phyloP scores from a whole-genome alignment of 2,329 filamentous ascomycete species.

The Calcarisporium arbuscula region DNA sequence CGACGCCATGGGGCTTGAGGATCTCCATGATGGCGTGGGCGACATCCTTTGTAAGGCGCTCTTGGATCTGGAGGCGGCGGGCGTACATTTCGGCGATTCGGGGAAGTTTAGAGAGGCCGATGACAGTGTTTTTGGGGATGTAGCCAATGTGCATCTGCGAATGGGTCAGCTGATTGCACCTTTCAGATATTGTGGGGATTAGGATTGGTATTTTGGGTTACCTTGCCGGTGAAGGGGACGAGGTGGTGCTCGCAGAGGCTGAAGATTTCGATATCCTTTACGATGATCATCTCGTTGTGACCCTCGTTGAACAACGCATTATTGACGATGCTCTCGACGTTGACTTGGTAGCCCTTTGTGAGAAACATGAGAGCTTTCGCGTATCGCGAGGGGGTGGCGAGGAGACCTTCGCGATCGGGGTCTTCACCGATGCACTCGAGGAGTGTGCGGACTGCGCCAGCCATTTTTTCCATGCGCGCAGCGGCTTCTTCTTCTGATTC shows the following conservation, averaged over 20 bases:
- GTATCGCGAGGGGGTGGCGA: slow-evolving; percentile 74
- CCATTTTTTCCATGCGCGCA: slow-evolving; percentile 50
- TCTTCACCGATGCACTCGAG: slow-evolving; percentile 66
- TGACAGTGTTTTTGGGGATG: slow-evolving; percentile 84
- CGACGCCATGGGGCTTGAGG: slow-evolving; percentile 87
- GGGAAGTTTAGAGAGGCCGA: slow-evolving; percentile 91
- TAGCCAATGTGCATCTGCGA: slow-evolving; percentile 97
- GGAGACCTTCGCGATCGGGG: slow-evolving; percentile 56
- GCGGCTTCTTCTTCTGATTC: slow-evolving; percentile 40
- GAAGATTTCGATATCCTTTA: slow-evolving; percentile 95
- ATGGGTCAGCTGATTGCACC: too few relatives aligned
- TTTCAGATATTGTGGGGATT: not conserved
- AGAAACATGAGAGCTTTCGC: slow-evolving; percentile 94
- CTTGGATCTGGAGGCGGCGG: slow-evolving; percentile 88
- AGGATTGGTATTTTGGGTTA: slow-evolving; percentile 27
- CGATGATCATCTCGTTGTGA: slow-evolving; percentile 94
- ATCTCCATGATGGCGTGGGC: slow-evolving; percentile 91
- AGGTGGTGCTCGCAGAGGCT: slow-evolving; percentile 95
- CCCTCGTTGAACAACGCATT: slow-evolving; percentile 92
- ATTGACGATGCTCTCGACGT: slow-evolving; percentile 86
- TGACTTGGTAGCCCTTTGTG: slow-evolving; percentile 95
- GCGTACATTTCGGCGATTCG: slow-evolving; percentile 97
- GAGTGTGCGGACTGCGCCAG: slow-evolving; percentile 57
- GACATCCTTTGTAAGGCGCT: slow-evolving; percentile 92
- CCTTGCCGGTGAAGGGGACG: slow-evolving; percentile 93